Conservation (phyloP, 352 stramenopile genomes). For the Globisporangium splendens region DNA sequence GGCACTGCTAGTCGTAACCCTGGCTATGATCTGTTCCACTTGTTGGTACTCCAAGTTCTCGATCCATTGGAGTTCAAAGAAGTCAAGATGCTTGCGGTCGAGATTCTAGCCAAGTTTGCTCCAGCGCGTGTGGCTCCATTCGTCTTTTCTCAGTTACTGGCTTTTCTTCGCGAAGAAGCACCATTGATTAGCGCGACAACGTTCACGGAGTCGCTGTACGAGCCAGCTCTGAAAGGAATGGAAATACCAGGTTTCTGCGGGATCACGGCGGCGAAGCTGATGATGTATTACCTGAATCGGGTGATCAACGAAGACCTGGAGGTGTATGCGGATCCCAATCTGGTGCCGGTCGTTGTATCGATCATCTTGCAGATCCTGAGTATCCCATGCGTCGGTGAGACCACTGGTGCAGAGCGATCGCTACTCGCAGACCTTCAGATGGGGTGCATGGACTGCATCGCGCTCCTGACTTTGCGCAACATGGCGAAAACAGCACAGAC, state of each 20-base stretch:
- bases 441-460: conserved; percentile 66
- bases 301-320: conserved; percentile 42
- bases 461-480: conserved; percentile 36
- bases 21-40: conserved; percentile 28
- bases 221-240: conserved; percentile 15
- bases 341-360: conserved; percentile 21
- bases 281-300: conserved; percentile 77
- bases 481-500: not conserved
- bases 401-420: conserved; percentile 20
- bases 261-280: conserved; percentile 60
- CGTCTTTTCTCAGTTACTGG: conserved; percentile 32
- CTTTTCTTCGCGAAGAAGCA: conserved; percentile 35
- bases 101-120: conserved; percentile 50
- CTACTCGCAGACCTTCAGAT: conserved; percentile 59
- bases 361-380: conserved; percentile 50
- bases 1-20: not conserved
- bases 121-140: conserved; percentile 29
- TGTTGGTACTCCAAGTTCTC: conserved; percentile 34
- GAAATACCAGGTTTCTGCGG: conserved; percentile 26
- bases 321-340: conserved; percentile 16
- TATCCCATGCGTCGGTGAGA: conserved; percentile 22
- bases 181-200: not conserved
- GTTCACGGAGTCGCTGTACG: conserved; percentile 10
- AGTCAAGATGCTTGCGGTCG: conserved; percentile 64
- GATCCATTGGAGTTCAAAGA: conserved; percentile 78